These are phyloP conservation scores for Jaapia argillacea DNA, from an alignment of 768 basidiomycete genomes.

Conservation along the genomic window DNA sequence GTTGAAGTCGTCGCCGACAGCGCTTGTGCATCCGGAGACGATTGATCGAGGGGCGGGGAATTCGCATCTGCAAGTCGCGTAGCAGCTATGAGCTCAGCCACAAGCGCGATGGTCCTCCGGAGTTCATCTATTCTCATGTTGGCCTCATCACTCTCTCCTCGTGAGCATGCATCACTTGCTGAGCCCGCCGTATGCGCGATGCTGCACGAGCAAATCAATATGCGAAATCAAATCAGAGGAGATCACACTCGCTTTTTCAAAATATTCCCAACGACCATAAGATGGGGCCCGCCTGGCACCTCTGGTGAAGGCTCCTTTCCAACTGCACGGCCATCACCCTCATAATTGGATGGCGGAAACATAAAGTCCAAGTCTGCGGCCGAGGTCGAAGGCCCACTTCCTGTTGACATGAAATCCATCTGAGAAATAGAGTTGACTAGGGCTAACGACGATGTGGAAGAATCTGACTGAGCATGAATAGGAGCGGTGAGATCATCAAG, in stretches of 20 bases:
- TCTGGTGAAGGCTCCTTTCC: slow-evolving; percentile 21
- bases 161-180: slow-evolving; percentile 39
- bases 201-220: slow-evolving; percentile 23
- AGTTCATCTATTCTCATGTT: slow-evolving; percentile 44
- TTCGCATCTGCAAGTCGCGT: slow-evolving; percentile 25
- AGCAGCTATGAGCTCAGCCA: slow-evolving; percentile 43
- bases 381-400: slow-evolving; percentile 16
- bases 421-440: slow-evolving; percentile 15
- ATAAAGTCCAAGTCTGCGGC: slow-evolving; percentile 17
- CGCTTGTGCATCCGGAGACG: background rate
- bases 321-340: slow-evolving; percentile 9
- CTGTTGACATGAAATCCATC: slow-evolving; percentile 16
- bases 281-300: slow-evolving; percentile 30
- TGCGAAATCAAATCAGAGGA: slow-evolving; percentile 12
- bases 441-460: slow-evolving; percentile 20
- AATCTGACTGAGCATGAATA: slow-evolving; percentile 20
- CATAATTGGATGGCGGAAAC: slow-evolving; percentile 14
- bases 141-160: slow-evolving; percentile 36
- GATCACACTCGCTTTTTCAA: slow-evolving; percentile 41
- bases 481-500: slow-evolving; percentile 17
- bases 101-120: slow-evolving; percentile 40
- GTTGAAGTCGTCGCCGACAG: too few relatives aligned
- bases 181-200: slow-evolving; percentile 53
- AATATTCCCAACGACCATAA: slow-evolving; percentile 39
- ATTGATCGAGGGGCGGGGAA: slow-evolving; percentile 5